Evolutionary conservation across 768 basidiomycete species (phyloP).

Genomic region (Rubroboletus pulcherrimus): DNA sequence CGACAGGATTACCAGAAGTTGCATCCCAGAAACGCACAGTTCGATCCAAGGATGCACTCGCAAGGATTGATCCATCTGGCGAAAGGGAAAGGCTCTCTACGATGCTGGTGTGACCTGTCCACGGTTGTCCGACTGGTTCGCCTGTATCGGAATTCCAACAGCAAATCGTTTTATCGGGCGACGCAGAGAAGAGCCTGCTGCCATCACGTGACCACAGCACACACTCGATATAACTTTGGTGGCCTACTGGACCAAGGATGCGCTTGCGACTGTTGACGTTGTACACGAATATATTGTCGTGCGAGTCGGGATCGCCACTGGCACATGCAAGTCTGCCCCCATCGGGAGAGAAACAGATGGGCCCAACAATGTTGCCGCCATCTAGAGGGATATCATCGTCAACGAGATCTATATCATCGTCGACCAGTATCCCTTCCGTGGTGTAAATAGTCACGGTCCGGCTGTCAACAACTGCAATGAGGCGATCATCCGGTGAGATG

Average conservation of each 20-base stretch:
- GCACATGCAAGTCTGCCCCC: constrained; percentile 1
- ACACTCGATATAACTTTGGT: accelerated
- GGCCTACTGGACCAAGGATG: no score
- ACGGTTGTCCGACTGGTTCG: neutral
- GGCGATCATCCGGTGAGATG: constrained; percentile 1
- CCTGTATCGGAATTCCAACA: constrained; percentile 8
- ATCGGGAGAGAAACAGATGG: constrained; percentile 1
- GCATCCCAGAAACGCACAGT: constrained; percentile 12
- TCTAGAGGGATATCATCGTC: no score
- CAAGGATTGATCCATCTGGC: neutral
- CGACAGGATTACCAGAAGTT: neutral
- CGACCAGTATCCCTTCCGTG: neutral
- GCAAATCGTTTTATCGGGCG: neutral
- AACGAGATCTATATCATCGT: no score
- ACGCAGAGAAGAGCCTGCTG: no score
- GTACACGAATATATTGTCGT: neutral
- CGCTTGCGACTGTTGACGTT: neutral
- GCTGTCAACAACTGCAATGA: neutral
- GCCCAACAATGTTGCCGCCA: accelerated
- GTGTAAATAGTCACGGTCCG: neutral
- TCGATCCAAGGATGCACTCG: neutral
- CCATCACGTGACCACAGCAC: no score
- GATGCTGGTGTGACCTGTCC: constrained; percentile 4
- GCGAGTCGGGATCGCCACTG: accelerated
- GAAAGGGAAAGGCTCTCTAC: no score